Percentiles rank a stretch among this genome's conserved stretches.
phyloP scores from a whole-genome alignment of 495 filamentous ascomycete genomes.

The Hapsidospora chrysogenum region DNA sequence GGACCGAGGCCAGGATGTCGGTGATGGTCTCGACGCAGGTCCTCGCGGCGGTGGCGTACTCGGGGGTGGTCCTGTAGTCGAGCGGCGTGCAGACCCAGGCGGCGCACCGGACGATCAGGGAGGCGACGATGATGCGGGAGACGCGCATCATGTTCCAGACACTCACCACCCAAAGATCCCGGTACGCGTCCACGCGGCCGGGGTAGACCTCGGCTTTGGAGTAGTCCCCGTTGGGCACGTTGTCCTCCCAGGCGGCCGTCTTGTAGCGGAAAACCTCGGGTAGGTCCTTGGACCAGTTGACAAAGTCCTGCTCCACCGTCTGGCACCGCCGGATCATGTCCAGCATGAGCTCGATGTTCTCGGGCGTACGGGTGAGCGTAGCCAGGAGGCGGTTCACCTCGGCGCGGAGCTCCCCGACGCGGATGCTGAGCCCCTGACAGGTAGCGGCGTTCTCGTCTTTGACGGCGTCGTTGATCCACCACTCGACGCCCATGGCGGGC shows the following conservation, averaged over 20 bases:
- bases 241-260: constrained; percentile 29
- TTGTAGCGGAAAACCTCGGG: constrained; percentile 20
- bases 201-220: constrained; percentile 27
- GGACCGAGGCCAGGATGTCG: constrained; percentile 33
- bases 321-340: constrained; percentile 24
- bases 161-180: constrained; percentile 30
- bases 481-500: constrained; percentile 29
- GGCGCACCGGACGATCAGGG: constrained; percentile 28
- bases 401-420: constrained; percentile 26
- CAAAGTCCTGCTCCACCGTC: constrained; percentile 21
- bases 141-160: constrained; percentile 30
- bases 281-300: constrained; percentile 23
- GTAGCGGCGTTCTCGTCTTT: constrained; percentile 19
- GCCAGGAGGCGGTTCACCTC: constrained; percentile 24
- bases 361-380: constrained; percentile 14
- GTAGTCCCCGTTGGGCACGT: constrained; percentile 20
- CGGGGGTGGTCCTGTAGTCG: constrained; percentile 34
- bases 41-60: constrained; percentile 27
- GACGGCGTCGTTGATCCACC: constrained; percentile 29
- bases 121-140: constrained; percentile 25
- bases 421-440: constrained; percentile 26
- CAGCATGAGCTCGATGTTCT: constrained; percentile 20
- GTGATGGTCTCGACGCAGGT: constrained; percentile 24
- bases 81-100: constrained; percentile 32
- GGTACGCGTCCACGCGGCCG: constrained; percentile 32